Conservation (phyloP, 2,329 filamentous ascomycete genomes). For the Neoscytalidium dimidiatum region DNA sequence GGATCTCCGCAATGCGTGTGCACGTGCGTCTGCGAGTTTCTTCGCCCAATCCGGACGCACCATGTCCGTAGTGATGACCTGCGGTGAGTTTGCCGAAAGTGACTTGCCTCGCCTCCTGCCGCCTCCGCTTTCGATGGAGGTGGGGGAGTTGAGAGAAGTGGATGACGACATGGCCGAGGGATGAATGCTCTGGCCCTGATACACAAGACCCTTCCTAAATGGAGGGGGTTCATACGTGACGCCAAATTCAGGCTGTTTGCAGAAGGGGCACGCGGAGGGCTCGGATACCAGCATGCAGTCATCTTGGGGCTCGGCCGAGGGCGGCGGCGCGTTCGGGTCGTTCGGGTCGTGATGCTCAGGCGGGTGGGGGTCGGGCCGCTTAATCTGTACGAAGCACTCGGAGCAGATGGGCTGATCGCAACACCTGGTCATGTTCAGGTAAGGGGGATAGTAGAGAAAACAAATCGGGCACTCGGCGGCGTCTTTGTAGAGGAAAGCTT, state of each 20-base stretch:
- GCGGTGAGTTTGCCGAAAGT: constrained; percentile 78
- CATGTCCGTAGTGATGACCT: constrained; percentile 88
- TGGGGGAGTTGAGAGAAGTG: constrained; percentile 65
- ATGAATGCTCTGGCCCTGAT: constrained; percentile 55
- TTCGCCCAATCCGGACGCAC: constrained; percentile 93
- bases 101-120: constrained; percentile 63
- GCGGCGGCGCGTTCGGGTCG: constrained; percentile 42
- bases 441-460: constrained; percentile 92
- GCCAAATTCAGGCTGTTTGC: constrained; percentile 90
- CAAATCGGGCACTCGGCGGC: constrained; percentile 92
- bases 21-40: constrained; percentile 81
- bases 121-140: constrained; percentile 22
- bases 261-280: constrained; percentile 90
- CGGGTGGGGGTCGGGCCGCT: constrained; percentile 86
- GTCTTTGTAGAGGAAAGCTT: constrained; percentile 92
- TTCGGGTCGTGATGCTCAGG: constrained; percentile 67
- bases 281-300: constrained; percentile 78
- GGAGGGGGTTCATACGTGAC: constrained; percentile 91
- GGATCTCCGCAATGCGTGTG: constrained; percentile 81
- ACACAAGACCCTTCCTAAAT: constrained; percentile 80
- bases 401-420: constrained; percentile 97
- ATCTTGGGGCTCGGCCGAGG: constrained; percentile 49
- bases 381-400: constrained; percentile 98
- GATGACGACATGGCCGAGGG: constrained; percentile 82
- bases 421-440: constrained; percentile 90